Evolutionary conservation across 1,284 basidiomycete genomes (phyloP).

Genomic region (Puccinia brachypodii): DNA sequence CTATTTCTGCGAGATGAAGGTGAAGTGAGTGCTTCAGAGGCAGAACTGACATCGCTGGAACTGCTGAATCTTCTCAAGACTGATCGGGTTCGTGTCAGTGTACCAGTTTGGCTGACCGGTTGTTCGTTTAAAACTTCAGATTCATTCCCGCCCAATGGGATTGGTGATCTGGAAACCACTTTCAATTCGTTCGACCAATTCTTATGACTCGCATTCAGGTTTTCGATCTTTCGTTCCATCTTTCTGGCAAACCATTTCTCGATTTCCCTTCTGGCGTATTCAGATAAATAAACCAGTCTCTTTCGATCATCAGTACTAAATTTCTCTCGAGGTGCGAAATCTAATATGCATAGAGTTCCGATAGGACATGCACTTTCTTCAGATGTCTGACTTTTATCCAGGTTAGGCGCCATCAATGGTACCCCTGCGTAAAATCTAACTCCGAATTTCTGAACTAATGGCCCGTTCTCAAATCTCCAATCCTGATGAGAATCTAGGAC

Average conservation of each 20-base stretch:
- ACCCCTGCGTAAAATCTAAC: constrained; percentile 48
- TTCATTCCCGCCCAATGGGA: neutral
- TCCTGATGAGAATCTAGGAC: constrained; percentile 44
- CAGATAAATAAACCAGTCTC: constrained; percentile 51
- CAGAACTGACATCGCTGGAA: neutral
- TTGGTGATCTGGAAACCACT: neutral
- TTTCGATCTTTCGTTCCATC: constrained; percentile 23
- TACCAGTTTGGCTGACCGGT: neutral
- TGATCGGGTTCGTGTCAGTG: neutral
- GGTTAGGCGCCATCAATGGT: constrained; percentile 44
- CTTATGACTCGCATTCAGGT: neutral
- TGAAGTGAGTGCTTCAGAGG: neutral
- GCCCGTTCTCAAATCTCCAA: constrained; percentile 41
- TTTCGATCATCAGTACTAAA: constrained; percentile 52
- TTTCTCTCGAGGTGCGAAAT: constrained; percentile 51
- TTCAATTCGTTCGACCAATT: constrained; percentile 6
- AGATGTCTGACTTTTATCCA: constrained; percentile 20
- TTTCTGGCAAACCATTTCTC: constrained; percentile 50
- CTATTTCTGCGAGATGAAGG: neutral
- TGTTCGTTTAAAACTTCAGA: neutral
- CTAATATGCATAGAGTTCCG: constrained; percentile 54
- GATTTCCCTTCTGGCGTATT: constrained; percentile 50
- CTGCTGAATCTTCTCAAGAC: neutral
- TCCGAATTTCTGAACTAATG: constrained; percentile 20
- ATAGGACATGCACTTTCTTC: constrained; percentile 50